Evolutionary conservation across 2,329 filamentous ascomycete species (phyloP), one percentile per base, ranked within the genome.

Genomic region (Penicillium sp.): DNA sequence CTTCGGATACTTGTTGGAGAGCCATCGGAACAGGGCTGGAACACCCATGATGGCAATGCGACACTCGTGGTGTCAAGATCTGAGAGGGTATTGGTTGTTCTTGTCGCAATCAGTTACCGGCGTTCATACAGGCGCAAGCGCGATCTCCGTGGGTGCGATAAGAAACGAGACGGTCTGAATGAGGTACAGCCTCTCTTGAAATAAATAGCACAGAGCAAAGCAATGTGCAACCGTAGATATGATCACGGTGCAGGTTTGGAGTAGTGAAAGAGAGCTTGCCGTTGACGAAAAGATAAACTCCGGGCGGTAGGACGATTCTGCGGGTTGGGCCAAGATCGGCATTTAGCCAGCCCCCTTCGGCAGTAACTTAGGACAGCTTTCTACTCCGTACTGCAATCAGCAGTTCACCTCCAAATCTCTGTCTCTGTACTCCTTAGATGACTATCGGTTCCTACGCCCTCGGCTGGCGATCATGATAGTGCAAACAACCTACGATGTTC

Each of bases 1-100:
- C 76, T 97, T 97, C 53, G 93, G 93, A 67, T 97, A 96, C 69
- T 95, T 97, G 75, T 85, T 88, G 71, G 89, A 95, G 53, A 97
- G 84, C 90, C 91, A 99, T 81, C 91, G 82, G 72, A 96, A 97
- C 58, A 93, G 87, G 54, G 91, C 90, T 61, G 90, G 90, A 65
- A 95, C 91, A 86, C 90, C 90, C 90, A 95, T 95, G 50, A 56
- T 65, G 58, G 51, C 52, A 50, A 57, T 52, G 55, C 54, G 51
- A 55, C 49, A 49, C 39, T 30, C 34, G 40, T 10, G 39, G n/a
- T 19, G 34, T 44, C 29, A 41, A 53, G 14, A 38, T 41, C 19
- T 49, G 12, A 29, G 44, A 8, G 33, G 25, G 2, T 22, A 52
- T 14, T 19, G 42, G 54, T 52, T 40, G 19, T 37, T 37, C 49